Base-by-base conservation (phyloP, 2,329 filamentous ascomycete species). In the Elsinoe necatrix region DNA sequence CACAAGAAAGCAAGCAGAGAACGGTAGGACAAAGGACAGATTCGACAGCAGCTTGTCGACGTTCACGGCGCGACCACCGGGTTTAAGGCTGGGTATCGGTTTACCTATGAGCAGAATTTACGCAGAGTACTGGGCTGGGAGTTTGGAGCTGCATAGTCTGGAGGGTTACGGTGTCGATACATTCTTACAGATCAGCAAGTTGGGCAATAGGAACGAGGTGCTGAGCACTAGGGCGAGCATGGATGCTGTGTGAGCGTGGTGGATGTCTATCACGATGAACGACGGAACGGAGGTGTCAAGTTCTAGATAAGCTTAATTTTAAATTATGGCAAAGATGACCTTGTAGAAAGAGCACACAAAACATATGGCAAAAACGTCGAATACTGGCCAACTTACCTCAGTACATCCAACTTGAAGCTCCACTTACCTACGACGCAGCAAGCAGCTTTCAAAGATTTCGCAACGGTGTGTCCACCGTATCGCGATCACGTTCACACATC, bases 201-300 rank as follows among this genome's bases (percentile, higher is more conserved):
- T 98, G 57, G 93, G 93, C 18, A 98, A 98, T 70, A 96, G 95
- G 77, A 96, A 97, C 67, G 93, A 98, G 75, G 89, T 95, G 71
- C 77, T 98, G 60, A 89, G 79, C 16, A 78, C 75, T 11, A 68
- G 76, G 58, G 76, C 76, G 2, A 74, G 69, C n/a, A 77, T 78
- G 74, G 76, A 79, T 61, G 73, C 75, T 6, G 70, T 77, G 16
- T 77, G 68, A 65, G 58, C n/a, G n/a, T n/a, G n/a, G n/a, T n/a
- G n/a, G n/a, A n/a, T n/a, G n/a, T n/a, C n/a, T n/a, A n/a, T n/a
- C n/a, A n/a, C n/a, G 21, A 25, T 21, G 14, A 18, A 20, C 2
- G 47, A 35, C n/a, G 29, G 27, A 20, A 9, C 5, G 7, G 11
- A 3, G 16, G n/a, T n/a, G n/a, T n/a, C n/a, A n/a, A n/a, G n/a